Percentiles rank a stretch among this genome's conserved stretches.
These are phyloP conservation scores for Chalciporus sp. DNA, from an alignment of 1,284 basidiomycete species.

Conservation along the genomic window DNA sequence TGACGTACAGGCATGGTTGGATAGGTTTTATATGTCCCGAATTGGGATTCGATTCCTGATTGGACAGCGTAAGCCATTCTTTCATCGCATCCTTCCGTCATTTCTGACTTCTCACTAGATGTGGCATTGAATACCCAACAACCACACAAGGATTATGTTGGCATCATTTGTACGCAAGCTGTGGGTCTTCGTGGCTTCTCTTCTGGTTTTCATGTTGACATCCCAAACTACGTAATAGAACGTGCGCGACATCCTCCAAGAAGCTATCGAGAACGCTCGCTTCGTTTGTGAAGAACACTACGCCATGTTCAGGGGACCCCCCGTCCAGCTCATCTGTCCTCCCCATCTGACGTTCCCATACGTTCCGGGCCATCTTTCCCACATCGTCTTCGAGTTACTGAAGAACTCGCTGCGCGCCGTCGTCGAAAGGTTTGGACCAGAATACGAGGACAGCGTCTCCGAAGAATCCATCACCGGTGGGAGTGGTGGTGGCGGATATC, in stretches of 20 bases:
- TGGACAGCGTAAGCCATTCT: constrained; percentile 71
- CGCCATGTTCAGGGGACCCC: constrained; percentile 92
- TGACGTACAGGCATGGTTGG: constrained; percentile 93
- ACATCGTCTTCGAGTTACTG: constrained; percentile 96
- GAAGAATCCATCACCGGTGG: background rate
- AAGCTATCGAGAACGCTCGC: constrained; percentile 97
- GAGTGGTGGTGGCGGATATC: constrained; percentile 49
- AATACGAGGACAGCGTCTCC: constrained; percentile 61
- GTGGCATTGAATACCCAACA: constrained; percentile 89
- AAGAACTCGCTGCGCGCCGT: constrained; percentile 97
- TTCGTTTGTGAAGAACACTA: constrained; percentile 99
- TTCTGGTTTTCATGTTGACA: background rate
- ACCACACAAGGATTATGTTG: constrained; percentile 90
- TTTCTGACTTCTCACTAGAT: constrained; percentile 48
- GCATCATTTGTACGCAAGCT: constrained; percentile 95
- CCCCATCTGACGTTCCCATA: constrained; percentile 88
- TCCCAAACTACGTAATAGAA: constrained; percentile 49
- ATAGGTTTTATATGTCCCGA: constrained; percentile 95
- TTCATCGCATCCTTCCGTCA: background rate
- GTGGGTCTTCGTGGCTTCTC: constrained; percentile 42
- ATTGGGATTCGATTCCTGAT: constrained; percentile 96
- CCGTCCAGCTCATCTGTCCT: constrained; percentile 95
- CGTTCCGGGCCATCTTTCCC: constrained; percentile 93
- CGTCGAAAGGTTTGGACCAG: constrained; percentile 88
- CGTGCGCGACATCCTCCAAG: constrained; percentile 91